Conservation (phyloP, 768 basidiomycete genomes). For the Ramaria rubella region DNA sequence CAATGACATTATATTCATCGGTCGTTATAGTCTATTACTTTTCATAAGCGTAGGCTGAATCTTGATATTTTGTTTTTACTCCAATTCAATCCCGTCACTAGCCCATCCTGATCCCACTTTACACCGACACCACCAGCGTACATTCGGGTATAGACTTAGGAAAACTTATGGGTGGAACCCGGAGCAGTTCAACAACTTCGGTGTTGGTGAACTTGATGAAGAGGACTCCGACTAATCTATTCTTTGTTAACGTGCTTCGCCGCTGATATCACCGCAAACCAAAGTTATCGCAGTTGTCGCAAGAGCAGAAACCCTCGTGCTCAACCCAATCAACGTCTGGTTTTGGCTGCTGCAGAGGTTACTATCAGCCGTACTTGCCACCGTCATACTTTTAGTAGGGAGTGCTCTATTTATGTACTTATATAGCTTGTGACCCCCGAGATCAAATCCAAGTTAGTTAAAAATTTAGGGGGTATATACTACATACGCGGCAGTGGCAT, state of each 20-base stretch:
- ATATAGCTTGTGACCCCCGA: too few relatives aligned
- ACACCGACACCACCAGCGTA: conserved; percentile 40
- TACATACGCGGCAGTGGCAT: too few relatives aligned
- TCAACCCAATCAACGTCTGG: too few relatives aligned
- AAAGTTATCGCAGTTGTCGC: too few relatives aligned
- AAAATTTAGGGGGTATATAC: too few relatives aligned
- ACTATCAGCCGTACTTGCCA: too few relatives aligned
- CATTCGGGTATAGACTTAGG: conserved; percentile 53
- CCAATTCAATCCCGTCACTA: conserved; percentile 22
- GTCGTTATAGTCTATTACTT: conserved; percentile 50
- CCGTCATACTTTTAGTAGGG: too few relatives aligned
- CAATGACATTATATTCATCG: not conserved
- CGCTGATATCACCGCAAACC: too few relatives aligned
- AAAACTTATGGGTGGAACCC: conserved; percentile 60
- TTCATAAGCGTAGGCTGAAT: conserved; percentile 62
- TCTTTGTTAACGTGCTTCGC: not conserved
- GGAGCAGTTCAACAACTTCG: conserved; percentile 30
- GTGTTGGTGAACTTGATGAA: conserved; percentile 1
- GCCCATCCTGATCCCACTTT: conserved; percentile 73
- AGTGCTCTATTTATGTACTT: too few relatives aligned
- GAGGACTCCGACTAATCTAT: not conserved
- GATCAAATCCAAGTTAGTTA: too few relatives aligned
- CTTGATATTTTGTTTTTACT: not conserved
- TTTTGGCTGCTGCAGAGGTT: too few relatives aligned
- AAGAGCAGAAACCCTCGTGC: too few relatives aligned